These are phyloP conservation scores for Scedosporium minutisporum DNA, from an alignment of 2,329 filamentous ascomycete species.

Conservation along the genomic window DNA sequence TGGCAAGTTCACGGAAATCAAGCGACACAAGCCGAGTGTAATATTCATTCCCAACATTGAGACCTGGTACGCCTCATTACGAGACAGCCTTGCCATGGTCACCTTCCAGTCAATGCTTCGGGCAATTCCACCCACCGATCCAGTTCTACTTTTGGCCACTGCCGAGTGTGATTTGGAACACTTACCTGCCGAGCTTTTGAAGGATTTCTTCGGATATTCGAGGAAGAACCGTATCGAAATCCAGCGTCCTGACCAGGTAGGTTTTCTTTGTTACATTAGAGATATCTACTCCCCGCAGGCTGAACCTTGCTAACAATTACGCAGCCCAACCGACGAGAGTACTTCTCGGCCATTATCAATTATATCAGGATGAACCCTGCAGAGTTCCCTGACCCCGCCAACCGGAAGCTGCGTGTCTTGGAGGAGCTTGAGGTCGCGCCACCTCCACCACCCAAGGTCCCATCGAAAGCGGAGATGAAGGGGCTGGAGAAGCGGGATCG, in stretches of 20 bases:
- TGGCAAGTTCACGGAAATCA: slow-evolving; percentile 82
- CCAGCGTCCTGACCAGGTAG: slow-evolving; percentile 52
- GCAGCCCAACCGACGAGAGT: slow-evolving; percentile 59
- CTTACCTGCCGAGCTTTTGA: slow-evolving; percentile 54
- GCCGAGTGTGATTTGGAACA: slow-evolving; percentile 59
- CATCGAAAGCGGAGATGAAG: slow-evolving; percentile 71
- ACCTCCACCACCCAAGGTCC: slow-evolving; percentile 54
- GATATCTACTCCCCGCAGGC: not conserved
- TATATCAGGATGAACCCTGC: slow-evolving; percentile 71
- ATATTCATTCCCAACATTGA: slow-evolving; percentile 90
- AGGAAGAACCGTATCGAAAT: slow-evolving; percentile 67
- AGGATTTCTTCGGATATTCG: slow-evolving; percentile 78
- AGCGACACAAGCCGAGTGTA: slow-evolving; percentile 88
- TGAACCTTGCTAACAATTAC: not conserved
- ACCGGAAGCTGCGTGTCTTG: slow-evolving; percentile 77
- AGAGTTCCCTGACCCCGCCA: slow-evolving; percentile 79
- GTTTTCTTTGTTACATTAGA: not conserved
- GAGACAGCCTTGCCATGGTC: slow-evolving; percentile 58
- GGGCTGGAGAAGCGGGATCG: slow-evolving; percentile 74
- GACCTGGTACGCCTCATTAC: slow-evolving; percentile 64
- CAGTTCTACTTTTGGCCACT: slow-evolving; percentile 79
- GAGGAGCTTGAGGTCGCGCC: slow-evolving; percentile 69
- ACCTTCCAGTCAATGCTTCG: slow-evolving; percentile 77
- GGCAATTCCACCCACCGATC: slow-evolving; percentile 80
- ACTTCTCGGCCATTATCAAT: slow-evolving; percentile 64